Conservation (phyloP, 176 grass and related monocot genomes). For the Dactylis glomerata region DNA sequence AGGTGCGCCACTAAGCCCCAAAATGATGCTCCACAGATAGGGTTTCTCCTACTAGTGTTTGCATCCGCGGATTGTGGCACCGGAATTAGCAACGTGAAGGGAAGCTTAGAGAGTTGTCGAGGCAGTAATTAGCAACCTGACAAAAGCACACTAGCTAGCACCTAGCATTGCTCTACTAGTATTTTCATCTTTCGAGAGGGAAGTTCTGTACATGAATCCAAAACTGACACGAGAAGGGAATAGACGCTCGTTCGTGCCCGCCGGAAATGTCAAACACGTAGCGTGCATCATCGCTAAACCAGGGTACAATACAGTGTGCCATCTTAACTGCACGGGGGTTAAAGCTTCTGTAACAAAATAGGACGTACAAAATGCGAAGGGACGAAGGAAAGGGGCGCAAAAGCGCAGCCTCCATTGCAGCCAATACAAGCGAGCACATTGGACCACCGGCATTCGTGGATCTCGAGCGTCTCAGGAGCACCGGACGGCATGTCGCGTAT, state of each 20-base stretch:
- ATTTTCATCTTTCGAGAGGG: neutral
- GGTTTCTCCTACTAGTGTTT: too few species aligned
- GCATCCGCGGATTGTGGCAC: too few species aligned
- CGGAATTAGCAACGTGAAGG: too few species aligned
- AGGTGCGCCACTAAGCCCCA: too few species aligned
- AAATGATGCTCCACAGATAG: too few species aligned
- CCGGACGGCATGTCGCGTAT: constrained; percentile 23
- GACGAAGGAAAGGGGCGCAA: constrained; percentile 19
- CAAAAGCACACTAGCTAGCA: neutral
- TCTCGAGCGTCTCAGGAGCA: neutral
- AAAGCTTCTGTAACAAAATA: neutral
- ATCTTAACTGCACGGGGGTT: neutral
- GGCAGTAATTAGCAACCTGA: neutral
- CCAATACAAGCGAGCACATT: constrained; percentile 22
- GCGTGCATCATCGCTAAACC: constrained; percentile 31
- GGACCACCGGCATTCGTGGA: constrained; percentile 33
- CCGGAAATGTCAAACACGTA: constrained; percentile 29
- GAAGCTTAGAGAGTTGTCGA: neutral
- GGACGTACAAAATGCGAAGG: neutral
- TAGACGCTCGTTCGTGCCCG: neutral
- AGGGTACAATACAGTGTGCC: neutral
- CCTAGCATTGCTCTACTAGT: neutral
- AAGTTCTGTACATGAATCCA: too few species aligned
- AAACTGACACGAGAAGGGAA: neutral
- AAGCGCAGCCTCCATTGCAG: constrained; percentile 5